A percentile compares a stretch with the other conserved stretches of the same genome.
phyloP scores from a whole-genome alignment of 139 green algal genomes.

The Limnomonas spitsbergensis region DNA sequence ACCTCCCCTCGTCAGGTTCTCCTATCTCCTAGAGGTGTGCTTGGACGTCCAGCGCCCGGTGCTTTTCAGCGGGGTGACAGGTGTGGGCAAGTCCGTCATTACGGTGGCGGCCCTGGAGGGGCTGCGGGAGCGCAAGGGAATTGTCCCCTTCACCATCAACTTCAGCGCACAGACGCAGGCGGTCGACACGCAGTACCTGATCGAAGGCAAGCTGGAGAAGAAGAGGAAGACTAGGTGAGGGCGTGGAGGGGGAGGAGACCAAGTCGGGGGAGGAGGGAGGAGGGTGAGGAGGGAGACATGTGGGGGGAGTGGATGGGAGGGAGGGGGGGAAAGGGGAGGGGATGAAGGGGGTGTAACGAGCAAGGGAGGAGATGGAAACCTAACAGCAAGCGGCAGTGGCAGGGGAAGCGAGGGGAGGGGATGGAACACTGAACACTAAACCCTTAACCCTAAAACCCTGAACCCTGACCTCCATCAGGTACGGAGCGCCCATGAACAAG shows the following conservation, averaged over 20 bases:
- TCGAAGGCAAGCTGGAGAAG: constrained; percentile 83
- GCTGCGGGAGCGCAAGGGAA: constrained; percentile 38
- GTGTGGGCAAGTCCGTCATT: constrained; percentile 80
- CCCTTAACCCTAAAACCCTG: too few relatives aligned
- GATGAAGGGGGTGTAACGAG: too few relatives aligned
- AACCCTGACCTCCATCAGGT: too few relatives aligned
- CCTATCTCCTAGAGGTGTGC: constrained; percentile 59
- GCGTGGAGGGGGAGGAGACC: background rate
- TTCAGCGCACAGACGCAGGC: constrained; percentile 79
- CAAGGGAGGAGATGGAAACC: too few relatives aligned
- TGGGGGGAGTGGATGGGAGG: too few relatives aligned
- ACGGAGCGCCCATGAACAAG: constrained; percentile 67
- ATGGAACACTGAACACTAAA: too few relatives aligned
- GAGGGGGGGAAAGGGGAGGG: too few relatives aligned
- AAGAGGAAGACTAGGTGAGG: constrained; percentile 70
- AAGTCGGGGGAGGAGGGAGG: too few relatives aligned
- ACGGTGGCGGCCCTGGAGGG: constrained; percentile 49
- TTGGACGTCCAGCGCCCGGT: constrained; percentile 66
- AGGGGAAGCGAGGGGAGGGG: too few relatives aligned
- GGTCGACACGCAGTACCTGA: constrained; percentile 69
- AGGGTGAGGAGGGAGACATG: too few relatives aligned
- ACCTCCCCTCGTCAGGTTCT: constrained; percentile 39
- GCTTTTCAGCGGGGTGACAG: constrained; percentile 71
- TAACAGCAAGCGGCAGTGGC: too few relatives aligned
- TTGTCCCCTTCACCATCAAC: constrained; percentile 72